Evolutionary conservation across 2,329 filamentous ascomycete species (phyloP).

Genomic region (Sphaceloma murrayae): DNA sequence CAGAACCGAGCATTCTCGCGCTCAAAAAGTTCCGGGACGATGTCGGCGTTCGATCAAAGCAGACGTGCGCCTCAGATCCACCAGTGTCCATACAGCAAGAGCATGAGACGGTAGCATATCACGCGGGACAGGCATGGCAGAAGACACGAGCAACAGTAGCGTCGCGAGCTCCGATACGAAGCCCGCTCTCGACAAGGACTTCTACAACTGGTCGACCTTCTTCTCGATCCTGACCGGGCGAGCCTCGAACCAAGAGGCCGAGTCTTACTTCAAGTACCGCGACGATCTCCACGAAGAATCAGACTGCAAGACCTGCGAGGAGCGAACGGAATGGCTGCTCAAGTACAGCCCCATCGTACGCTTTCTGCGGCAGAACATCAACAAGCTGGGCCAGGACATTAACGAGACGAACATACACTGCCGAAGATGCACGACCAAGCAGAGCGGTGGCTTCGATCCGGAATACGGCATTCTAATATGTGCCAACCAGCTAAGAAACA

Average conservation of each 20-base stretch:
- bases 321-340: constrained; percentile 74
- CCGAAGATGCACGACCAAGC: constrained; percentile 62
- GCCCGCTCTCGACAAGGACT: constrained; percentile 26
- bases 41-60: not conserved
- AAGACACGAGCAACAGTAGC: constrained; percentile 15
- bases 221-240: constrained; percentile 70
- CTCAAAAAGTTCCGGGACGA: constrained; percentile 12
- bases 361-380: constrained; percentile 76
- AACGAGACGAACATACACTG: constrained; percentile 70
- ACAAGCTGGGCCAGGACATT: constrained; percentile 66
- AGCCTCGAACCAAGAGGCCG: constrained; percentile 58
- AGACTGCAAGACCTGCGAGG: constrained; percentile 74
- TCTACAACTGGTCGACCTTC: constrained; percentile 66
- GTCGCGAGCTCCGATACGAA: constrained; percentile 13
- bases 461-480: constrained; percentile 83
- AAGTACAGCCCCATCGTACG: constrained; percentile 75
- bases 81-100: not conserved
- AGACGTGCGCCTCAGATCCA: not conserved
- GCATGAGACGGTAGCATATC: constrained; percentile 2
- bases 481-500: constrained; percentile 76
- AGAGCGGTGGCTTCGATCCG: constrained; percentile 76
- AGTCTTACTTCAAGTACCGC: constrained; percentile 67
- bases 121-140: not conserved
- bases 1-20: constrained; percentile 7
- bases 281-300: constrained; percentile 65